Base-by-base conservation (phyloP, 2,329 filamentous ascomycete species). In the Neonectria sp. region DNA sequence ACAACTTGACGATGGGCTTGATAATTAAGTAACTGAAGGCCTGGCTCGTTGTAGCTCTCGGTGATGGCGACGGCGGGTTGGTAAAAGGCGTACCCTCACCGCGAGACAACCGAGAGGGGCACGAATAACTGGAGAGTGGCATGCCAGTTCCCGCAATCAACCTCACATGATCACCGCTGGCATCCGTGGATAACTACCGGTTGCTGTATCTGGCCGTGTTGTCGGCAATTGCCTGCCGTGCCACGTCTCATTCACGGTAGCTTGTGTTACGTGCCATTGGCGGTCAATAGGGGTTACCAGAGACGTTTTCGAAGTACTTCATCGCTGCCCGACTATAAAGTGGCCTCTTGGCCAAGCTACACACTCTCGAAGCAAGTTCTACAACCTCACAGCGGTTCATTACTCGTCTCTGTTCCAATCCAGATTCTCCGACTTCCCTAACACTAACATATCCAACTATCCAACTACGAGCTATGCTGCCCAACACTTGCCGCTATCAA, bases 211-310 rank as follows among this genome's bases (percentile, higher is more conserved):
- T 59, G 24, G 53, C 29, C 53, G 49, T 40, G 25, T n/a, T 13
- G 17, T n/a, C 48, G 31, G 49, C 33, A 24, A 35, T 17, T 13
- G 51, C 40, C 45, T 17, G 49, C 6, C 31, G 55, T 67, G 55
- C 43, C 29, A 66, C 58, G 29, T 58, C 45, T 31, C 37, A 57
- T 57, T 35, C 46, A 15, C 35, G 29, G 37, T 45, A 8, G 13
- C 25, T 51, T 51, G 60, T 59, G 59, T 40, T 49, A 67, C 64
- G 55, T 63, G 13, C 27, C 49, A 63, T 63, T 48, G 31, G 51
- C 33, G 25, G 55, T 40, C 45, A 58, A 46, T 24, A 15, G 24
- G 43, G 56, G 21, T 9, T 29, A 33, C 40, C 40, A 58, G 24
- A 49, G 33, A 46, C 52, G 15, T 21, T 27, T 21, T 31, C 33